Percentiles rank a stretch among this genome's conserved stretches.
Evolutionary conservation across 2,329 filamentous ascomycete genomes (phyloP).

Genomic region (Neonectria neomacrospora): DNA sequence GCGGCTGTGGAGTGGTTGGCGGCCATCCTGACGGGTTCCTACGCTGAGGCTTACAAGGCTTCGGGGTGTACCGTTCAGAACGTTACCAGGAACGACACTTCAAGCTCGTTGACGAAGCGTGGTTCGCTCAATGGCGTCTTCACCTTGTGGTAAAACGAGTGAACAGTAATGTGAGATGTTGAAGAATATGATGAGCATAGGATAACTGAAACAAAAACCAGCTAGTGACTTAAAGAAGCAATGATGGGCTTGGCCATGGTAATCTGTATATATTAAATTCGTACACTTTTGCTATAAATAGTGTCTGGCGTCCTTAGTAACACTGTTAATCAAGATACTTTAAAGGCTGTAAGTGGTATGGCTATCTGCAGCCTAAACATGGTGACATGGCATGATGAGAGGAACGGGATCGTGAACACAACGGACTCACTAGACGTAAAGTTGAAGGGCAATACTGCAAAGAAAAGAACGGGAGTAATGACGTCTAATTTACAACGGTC

Average conservation of each 20-base stretch:
- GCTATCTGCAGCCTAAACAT: too few relatives aligned
- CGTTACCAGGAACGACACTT: conserved; percentile 33
- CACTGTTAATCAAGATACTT: too few relatives aligned
- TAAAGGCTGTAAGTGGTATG: too few relatives aligned
- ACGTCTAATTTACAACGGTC: too few relatives aligned
- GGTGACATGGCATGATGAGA: too few relatives aligned
- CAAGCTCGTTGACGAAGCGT: conserved; percentile 24
- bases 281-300: too few relatives aligned
- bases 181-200: background rate
- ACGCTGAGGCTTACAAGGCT: conserved; percentile 24
- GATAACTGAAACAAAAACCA: background rate
- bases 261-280: background rate
- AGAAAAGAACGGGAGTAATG: too few relatives aligned
- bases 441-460: too few relatives aligned
- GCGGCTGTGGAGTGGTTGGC: conserved; percentile 34
- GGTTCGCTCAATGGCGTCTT: conserved; percentile 23
- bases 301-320: too few relatives aligned
- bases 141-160: conserved; percentile 28
- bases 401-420: too few relatives aligned
- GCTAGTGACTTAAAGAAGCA: background rate
- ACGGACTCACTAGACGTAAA: too few relatives aligned
- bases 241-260: background rate
- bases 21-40: conserved; percentile 25
- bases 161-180: too few relatives aligned
- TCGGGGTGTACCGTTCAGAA: conserved; percentile 39